A percentile compares a stretch with the other conserved stretches of the same genome.
Conservation (phyloP, 805 yeast species). For the Kodamaea sagamina region DNA sequence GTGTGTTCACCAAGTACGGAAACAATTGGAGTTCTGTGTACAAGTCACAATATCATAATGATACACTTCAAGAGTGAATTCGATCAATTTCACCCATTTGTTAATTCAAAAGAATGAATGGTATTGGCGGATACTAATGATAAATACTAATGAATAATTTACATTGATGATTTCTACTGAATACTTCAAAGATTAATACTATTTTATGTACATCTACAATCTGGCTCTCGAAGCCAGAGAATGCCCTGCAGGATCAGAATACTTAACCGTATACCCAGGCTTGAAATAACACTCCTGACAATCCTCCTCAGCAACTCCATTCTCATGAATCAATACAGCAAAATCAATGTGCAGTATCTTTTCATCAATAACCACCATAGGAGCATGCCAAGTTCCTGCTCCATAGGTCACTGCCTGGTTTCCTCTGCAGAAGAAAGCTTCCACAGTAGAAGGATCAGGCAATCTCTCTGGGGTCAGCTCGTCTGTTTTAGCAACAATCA, state of each 20-base stretch:
- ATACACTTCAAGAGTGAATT: too few relatives aligned
- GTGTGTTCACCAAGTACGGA: too few relatives aligned
- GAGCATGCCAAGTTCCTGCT: slow-evolving; percentile 90
- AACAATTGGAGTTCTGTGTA: too few relatives aligned
- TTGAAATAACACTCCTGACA: slow-evolving; percentile 76
- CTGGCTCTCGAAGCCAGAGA: slow-evolving; percentile 5
- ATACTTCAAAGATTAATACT: background rate
- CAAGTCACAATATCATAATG: too few relatives aligned
- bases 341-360: slow-evolving; percentile 60
- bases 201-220: background rate
- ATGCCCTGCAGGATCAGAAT: slow-evolving; percentile 12
- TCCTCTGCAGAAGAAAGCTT: slow-evolving; percentile 76
- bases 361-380: slow-evolving; percentile 82
- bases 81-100: too few relatives aligned
- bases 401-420: slow-evolving; percentile 91
- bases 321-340: slow-evolving; percentile 86
- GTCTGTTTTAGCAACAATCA: slow-evolving; percentile 71
- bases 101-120: too few relatives aligned
- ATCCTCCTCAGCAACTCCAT: slow-evolving; percentile 75
- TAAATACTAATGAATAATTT: too few relatives aligned
- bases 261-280: slow-evolving; percentile 52
- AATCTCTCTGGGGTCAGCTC: slow-evolving; percentile 35
- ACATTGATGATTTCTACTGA: background rate
- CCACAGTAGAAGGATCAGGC: slow-evolving; percentile 62
- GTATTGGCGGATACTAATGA: too few relatives aligned